phyloP scores from a whole-genome alignment of 305 asterid species.

The Caryopteris hybrid region DNA sequence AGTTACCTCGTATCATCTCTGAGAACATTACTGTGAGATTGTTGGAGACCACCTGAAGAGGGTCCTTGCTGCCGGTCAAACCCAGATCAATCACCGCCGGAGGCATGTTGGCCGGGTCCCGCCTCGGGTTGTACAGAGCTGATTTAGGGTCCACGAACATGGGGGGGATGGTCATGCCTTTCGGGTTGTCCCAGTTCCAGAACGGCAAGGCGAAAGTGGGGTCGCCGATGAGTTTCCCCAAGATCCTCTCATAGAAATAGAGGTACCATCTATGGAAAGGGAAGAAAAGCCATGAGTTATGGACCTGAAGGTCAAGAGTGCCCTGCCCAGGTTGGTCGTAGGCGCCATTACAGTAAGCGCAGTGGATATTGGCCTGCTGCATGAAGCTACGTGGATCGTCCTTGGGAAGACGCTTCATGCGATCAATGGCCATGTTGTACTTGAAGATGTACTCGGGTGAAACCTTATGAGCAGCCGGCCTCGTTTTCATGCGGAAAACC shows the following conservation, averaged over 20 bases:
- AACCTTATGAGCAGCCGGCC: constrained; percentile 27
- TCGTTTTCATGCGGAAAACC: not conserved
- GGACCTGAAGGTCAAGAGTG: constrained; percentile 25
- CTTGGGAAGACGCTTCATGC: constrained; percentile 24
- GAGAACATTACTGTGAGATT: constrained; percentile 29
- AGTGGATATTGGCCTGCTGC: constrained; percentile 41
- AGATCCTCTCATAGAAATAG: constrained; percentile 37
- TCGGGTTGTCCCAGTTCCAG: constrained; percentile 54
- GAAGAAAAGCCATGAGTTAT: constrained; percentile 35
- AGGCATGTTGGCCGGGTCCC: constrained; percentile 30
- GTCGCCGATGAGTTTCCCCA: constrained; percentile 29
- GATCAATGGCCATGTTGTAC: constrained; percentile 33
- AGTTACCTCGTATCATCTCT: constrained; percentile 25
- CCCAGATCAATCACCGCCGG: constrained; percentile 27
- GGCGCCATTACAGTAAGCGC: constrained; percentile 41
- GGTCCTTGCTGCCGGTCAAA: not conserved
- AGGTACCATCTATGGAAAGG: constrained; percentile 46
- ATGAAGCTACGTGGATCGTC: constrained; percentile 30
- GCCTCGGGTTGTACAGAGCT: constrained; percentile 28
- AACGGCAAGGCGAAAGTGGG: constrained; percentile 42
- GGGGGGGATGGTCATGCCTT: constrained; percentile 49
- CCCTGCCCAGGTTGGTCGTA: constrained; percentile 32
- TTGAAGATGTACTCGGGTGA: constrained; percentile 22
- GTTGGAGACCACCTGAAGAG: constrained; percentile 30
- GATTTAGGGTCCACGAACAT: constrained; percentile 25